phyloP scores from a whole-genome alignment of 306 rosid species.

The Alnus glutinosa region DNA sequence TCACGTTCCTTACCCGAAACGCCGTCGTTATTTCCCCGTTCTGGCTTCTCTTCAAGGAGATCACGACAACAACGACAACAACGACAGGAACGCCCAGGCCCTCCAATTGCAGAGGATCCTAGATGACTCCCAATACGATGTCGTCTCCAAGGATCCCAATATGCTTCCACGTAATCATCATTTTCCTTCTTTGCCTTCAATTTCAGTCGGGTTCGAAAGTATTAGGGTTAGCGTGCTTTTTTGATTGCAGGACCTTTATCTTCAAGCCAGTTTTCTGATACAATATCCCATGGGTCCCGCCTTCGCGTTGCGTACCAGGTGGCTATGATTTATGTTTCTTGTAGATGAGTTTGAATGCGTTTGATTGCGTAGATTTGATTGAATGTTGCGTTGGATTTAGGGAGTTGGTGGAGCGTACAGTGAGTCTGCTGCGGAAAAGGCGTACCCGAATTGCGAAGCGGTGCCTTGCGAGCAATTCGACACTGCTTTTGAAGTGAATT shows the following conservation, averaged over 20 bases:
- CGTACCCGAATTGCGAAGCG: conserved; percentile 93
- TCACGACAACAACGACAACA: conserved; percentile 7
- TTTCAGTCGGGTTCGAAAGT: background rate
- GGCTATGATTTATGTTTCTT: background rate
- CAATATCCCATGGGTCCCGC: conserved; percentile 61
- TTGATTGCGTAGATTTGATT: background rate
- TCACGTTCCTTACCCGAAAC: conserved; percentile 26
- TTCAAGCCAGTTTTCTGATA: conserved; percentile 44
- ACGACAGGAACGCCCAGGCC: conserved; percentile 21
- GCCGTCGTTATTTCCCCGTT: conserved; percentile 34
- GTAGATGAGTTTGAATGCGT: background rate
- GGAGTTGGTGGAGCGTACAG: conserved; percentile 94
- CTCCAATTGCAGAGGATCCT: conserved; percentile 35
- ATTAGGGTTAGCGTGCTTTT: background rate
- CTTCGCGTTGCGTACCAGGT: conserved; percentile 97
- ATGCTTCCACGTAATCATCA: conserved; percentile 60
- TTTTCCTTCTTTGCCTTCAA: background rate
- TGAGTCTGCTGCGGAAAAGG: conserved; percentile 88
- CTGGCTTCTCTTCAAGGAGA: conserved; percentile 34
- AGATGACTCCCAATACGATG: conserved; percentile 35
- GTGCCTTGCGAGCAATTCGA: conserved; percentile 96
- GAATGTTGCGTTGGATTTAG: conserved; percentile 43
- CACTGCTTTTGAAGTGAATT: conserved; percentile 74
- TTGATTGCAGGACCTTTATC: conserved; percentile 69
- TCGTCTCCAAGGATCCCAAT: conserved; percentile 47